Evolutionary conservation across 73 alveolate genomes (phyloP), one percentile per base, ranked within the genome.

Genomic region (Diophrys appendiculata): DNA sequence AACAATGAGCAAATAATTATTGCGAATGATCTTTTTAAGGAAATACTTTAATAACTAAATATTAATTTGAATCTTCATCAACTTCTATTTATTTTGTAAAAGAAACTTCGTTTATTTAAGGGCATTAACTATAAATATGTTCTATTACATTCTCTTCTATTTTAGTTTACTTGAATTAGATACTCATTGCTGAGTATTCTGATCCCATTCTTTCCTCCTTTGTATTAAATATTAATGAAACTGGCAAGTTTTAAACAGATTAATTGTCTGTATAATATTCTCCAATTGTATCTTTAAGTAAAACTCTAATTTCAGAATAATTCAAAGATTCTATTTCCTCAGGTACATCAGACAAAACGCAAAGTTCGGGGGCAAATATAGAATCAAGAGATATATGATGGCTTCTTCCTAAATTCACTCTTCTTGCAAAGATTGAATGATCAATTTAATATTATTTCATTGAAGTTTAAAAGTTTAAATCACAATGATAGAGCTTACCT

Each of bases 401-500:
- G 22, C 88, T 67, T 70, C 92, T 84, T 0, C 92, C 92, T 2
- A 83, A 26, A 0, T 23, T 30, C n/a, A 78, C 68, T 69, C 68
- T 77, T 29, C 76, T 35, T 0, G 69, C 84, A 53, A 68, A 76
- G 43, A 82, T 52, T 43, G n/a, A 11, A 43, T 43, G 60, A 11
- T 43, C 5, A 43, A 43, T 43, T 18, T 43, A 43, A 43, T 43
- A 43, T 43, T 5, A 18, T 43, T 43, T 43, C 60, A 43, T 43
- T 28, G 72, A 77, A 29, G 73, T 55, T 52, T 67, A 30, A 53
- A 79, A 84, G 30, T 84, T 80, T 33, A 84, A 33, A 78, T 84
- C 88, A 32, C 92, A 84, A 28, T 78, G 87, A 55, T 84, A 84
- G n/a, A 84, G 30, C 11, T 79, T 60, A 0, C 92, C 92, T 23